Percentiles rank a stretch among this genome's conserved stretches.
Conservation (phyloP, 192 early-diverging fungal species). For the Coemansia sp. region DNA sequence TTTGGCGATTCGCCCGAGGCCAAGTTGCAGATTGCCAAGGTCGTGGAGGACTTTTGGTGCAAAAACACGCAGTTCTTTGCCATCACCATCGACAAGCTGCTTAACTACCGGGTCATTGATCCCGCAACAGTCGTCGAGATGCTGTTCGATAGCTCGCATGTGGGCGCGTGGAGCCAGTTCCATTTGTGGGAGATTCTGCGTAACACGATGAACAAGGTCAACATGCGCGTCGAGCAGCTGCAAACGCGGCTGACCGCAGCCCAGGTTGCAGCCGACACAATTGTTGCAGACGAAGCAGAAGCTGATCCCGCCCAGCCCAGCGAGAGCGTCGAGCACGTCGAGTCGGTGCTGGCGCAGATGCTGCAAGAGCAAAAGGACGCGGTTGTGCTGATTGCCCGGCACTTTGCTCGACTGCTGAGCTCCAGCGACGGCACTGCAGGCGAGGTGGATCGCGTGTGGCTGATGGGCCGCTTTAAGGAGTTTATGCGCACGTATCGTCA, state of each 20-base stretch:
- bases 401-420: slow-evolving; percentile 59
- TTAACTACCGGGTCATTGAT: slow-evolving; percentile 93
- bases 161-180: slow-evolving; percentile 53
- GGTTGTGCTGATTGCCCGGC: slow-evolving; percentile 70
- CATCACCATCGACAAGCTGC: slow-evolving; percentile 90
- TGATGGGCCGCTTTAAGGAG: slow-evolving; percentile 62
- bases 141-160: slow-evolving; percentile 61
- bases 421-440: slow-evolving; percentile 52
- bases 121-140: slow-evolving; percentile 77
- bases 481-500: slow-evolving; percentile 58
- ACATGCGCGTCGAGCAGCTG: slow-evolving; percentile 67
- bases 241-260: slow-evolving; percentile 32
- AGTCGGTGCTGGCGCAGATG: slow-evolving; percentile 68
- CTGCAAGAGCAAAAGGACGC: slow-evolving; percentile 80
- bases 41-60: slow-evolving; percentile 77
- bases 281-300: slow-evolving; percentile 14
- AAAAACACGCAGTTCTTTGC: slow-evolving; percentile 87
- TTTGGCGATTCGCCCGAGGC: slow-evolving; percentile 59
- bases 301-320: slow-evolving; percentile 33
- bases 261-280: slow-evolving; percentile 34
- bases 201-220: slow-evolving; percentile 84
- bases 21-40: slow-evolving; percentile 68
- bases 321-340: slow-evolving; percentile 55
- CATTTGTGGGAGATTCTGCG: slow-evolving; percentile 85
- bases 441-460: slow-evolving; percentile 68